phyloP scores from a whole-genome alignment of 169 alveolate species.

The Eimeria brunetti region DNA sequence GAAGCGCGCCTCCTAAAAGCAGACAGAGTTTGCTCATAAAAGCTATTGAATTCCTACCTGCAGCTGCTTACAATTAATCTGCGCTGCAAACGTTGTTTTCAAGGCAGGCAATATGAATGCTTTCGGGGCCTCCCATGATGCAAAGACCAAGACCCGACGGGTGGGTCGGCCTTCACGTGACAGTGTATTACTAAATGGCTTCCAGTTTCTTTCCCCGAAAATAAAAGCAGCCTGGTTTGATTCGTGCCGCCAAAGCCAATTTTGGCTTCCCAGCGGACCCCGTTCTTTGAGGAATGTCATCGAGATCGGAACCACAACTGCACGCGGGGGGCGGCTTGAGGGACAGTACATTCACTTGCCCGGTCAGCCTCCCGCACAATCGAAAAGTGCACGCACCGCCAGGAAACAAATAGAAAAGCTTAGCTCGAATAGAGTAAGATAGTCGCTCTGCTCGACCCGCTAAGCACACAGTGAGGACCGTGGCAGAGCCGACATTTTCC shows the following conservation, averaged over 20 bases:
- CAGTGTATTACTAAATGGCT: not conserved
- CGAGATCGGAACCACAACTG: slow-evolving; percentile 21
- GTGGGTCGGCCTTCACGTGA: not conserved
- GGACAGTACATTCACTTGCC: not conserved
- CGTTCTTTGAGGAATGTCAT: not conserved
- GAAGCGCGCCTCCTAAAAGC: not conserved
- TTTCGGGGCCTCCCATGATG: not conserved
- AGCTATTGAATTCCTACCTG: not conserved
- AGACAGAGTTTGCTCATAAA: not conserved
- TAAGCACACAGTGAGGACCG: slow-evolving; percentile 1
- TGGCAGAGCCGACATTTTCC: not conserved
- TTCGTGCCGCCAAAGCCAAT: not conserved
- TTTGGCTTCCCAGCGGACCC: slow-evolving; percentile 13
- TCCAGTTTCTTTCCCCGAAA: not conserved
- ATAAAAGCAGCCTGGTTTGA: slow-evolving; percentile 18
- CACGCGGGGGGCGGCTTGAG: not conserved
- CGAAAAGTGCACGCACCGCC: not conserved
- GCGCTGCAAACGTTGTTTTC: not conserved
- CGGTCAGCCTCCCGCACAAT: slow-evolving; percentile 32
- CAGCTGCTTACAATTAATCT: not conserved
- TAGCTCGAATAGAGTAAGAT: not conserved
- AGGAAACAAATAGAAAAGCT: not conserved
- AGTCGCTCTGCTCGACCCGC: not conserved
- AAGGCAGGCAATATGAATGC: not conserved
- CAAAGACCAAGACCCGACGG: not conserved